Percentiles rank a stretch among this genome's conserved stretches.
Evolutionary conservation across 352 stramenopile species (phyloP).

Genomic region (Globisporangium acanthophoron): DNA sequence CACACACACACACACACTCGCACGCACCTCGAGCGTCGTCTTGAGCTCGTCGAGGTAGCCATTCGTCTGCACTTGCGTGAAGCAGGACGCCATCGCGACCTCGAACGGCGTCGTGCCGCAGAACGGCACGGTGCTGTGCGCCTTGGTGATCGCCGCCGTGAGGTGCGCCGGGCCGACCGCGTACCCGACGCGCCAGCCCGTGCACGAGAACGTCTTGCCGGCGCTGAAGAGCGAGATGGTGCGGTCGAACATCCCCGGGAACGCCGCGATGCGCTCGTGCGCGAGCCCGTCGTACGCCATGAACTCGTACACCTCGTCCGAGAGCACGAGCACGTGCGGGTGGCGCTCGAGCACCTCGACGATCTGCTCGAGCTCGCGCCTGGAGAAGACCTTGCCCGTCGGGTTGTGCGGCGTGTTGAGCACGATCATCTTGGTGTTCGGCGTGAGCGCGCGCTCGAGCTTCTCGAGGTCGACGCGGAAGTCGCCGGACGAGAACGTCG

Average conservation of each 20-base stretch:
- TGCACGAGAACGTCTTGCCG: constrained; percentile 93
- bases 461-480: constrained; percentile 83
- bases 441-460: constrained; percentile 82
- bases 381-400: constrained; percentile 96
- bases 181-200: constrained; percentile 90
- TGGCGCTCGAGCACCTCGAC: constrained; percentile 77
- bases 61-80: constrained; percentile 85
- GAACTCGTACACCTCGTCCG: constrained; percentile 99
- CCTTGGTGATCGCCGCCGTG: constrained; percentile 60
- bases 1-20: not conserved
- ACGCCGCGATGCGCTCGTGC: constrained; percentile 65
- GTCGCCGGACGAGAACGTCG: constrained; percentile 58
- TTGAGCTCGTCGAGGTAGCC: constrained; percentile 79
- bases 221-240: constrained; percentile 92
- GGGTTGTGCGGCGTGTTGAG: constrained; percentile 99
- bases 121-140: constrained; percentile 88
- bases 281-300: constrained; percentile 87
- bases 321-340: constrained; percentile 90
- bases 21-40: constrained; percentile 41
- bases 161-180: constrained; percentile 58
- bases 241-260: constrained; percentile 83
- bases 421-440: constrained; percentile 93
- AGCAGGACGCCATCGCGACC: constrained; percentile 86
- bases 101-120: constrained; percentile 94
- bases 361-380: constrained; percentile 91